Percentiles rank a stretch among this genome's conserved stretches.
Conservation (phyloP, 1,284 basidiomycete genomes). For the Puccinia hordei region DNA sequence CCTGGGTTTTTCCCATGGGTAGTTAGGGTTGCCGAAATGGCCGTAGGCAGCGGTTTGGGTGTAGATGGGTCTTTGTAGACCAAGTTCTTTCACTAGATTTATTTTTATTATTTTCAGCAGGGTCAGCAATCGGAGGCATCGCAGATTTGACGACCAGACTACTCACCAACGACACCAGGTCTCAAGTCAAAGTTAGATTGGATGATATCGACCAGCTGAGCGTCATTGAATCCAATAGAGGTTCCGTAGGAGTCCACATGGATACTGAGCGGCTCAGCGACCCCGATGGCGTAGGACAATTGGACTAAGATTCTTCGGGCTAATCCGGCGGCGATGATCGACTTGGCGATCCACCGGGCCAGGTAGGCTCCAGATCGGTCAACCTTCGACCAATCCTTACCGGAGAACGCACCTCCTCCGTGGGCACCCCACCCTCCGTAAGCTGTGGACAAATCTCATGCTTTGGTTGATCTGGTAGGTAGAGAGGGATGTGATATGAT, state of each 20-base stretch:
- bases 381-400: constrained; percentile 87
- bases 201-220: constrained; percentile 89
- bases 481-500: background rate
- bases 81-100: constrained; percentile 77
- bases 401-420: constrained; percentile 99
- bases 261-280: constrained; percentile 95
- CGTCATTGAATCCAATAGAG: constrained; percentile 78
- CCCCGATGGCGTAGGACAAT: constrained; percentile 99
- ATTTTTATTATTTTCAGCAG: background rate
- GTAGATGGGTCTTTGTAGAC: constrained; percentile 93
- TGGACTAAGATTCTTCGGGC: constrained; percentile 92
- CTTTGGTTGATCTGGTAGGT: background rate
- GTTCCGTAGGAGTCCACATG: constrained; percentile 98
- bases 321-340: constrained; percentile 85
- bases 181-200: constrained; percentile 76
- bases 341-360: constrained; percentile 97
- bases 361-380: constrained; percentile 99
- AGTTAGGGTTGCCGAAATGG: constrained; percentile 70
- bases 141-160: constrained; percentile 74
- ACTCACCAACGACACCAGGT: constrained; percentile 52
- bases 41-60: constrained; percentile 94
- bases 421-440: constrained; percentile 99
- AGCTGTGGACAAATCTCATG: constrained; percentile 70
- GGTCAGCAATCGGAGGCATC: constrained; percentile 43
- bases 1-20: constrained; percentile 97